Base-by-base conservation (phyloP, 805 yeast genomes). In the Ogataea kodamae region DNA sequence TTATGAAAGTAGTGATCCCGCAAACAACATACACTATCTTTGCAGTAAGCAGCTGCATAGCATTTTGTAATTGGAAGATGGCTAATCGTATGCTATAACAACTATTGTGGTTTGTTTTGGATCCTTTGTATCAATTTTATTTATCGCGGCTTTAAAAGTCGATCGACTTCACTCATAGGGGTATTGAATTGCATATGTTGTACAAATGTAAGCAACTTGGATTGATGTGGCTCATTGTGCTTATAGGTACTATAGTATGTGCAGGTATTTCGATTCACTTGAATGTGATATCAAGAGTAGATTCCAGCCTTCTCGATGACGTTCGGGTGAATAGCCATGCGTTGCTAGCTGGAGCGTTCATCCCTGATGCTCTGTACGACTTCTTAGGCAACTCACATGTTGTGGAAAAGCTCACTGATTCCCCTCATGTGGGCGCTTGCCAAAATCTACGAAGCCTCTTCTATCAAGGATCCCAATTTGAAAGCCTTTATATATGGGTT, bases 401-500 rank as follows among this genome's bases (percentile, higher is more conserved):
- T 3, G 81, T 83, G 3, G 88, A 81, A 52, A 70, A 61, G 64
- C 78, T 0, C 87, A 80, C 49, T 80, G 88, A 87, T 85, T 86
- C 0, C 78, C 79, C 79, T 78, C 47, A 45, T 79, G 9, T 53
- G 60, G 4, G 53, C 55, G 3, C 75, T 78, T 0, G 69, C 73
- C 5, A 43, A 60, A 5, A 56, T 68, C 28, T 73, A 74, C 54
- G 15, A 33, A 14, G 17, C 20, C 9, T 21, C 22, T 9, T 19
- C 15, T 2, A 12, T 11, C 10, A 13, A 22, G 4, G 25, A 29
- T 8, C 17, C 18, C 2, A 43, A 54, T 6, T 51, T 80, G 8
- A 70, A 72, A 42, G 70, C 81, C 0, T 80, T 80, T 43, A 44
- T 80, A 1, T 62, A 67, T 36, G 88, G 87, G 0, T 53, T 78